A percentile compares a stretch with the other conserved stretches of the same genome.
phyloP scores from a whole-genome alignment of 1,139 yeast species.

The Taphrina wiesneri region DNA sequence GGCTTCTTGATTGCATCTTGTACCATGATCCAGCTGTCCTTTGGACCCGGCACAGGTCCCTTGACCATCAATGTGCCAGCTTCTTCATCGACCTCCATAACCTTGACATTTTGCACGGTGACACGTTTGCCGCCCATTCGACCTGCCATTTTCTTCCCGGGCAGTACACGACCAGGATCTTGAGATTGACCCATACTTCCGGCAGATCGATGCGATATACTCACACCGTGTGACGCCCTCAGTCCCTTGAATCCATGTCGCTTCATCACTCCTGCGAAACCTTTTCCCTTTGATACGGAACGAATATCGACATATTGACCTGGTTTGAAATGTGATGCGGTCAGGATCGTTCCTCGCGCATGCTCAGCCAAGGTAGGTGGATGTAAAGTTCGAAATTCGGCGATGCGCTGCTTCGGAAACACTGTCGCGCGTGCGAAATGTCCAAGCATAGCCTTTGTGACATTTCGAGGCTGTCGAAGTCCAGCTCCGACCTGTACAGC shows the following conservation, averaged over 20 bases:
- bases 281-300: conserved; percentile 88
- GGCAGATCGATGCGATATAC: conserved; percentile 89
- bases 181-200: conserved; percentile 97
- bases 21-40: conserved; percentile 69
- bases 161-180: conserved; percentile 92
- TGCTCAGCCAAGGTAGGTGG: conserved; percentile 43
- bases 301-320: conserved; percentile 85
- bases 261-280: conserved; percentile 98
- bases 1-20: conserved; percentile 67
- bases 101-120: conserved; percentile 74
- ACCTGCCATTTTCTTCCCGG: conserved; percentile 98
- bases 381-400: conserved; percentile 60
- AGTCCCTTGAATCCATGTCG: conserved; percentile 90
- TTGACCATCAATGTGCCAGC: conserved; percentile 79
- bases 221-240: conserved; percentile 94
- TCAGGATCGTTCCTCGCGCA: conserved; percentile 74
- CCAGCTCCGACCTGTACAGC: conserved; percentile 92
- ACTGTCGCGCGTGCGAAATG: conserved; percentile 78
- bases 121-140: conserved; percentile 80
- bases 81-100: conserved; percentile 75
- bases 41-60: conserved; percentile 92
- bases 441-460: conserved; percentile 67
- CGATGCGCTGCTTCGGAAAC: conserved; percentile 73
- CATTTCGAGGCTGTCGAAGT: conserved; percentile 61
- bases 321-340: conserved; percentile 76